Evolutionary conservation across 495 filamentous ascomycete genomes (phyloP).

Genomic region (Alectoria sarmentosa): DNA sequence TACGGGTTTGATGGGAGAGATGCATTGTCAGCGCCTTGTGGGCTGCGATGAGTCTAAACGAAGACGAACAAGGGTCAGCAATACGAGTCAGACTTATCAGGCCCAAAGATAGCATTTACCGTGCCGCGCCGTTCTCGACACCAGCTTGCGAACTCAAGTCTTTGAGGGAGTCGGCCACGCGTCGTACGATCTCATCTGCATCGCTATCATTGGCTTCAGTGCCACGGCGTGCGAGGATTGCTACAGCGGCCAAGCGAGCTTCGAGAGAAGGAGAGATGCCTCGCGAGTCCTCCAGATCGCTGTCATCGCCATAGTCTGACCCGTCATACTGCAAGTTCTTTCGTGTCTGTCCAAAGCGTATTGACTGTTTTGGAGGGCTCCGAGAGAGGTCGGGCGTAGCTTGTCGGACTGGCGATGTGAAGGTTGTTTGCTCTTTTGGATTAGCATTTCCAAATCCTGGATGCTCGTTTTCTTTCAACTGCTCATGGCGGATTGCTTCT

Average conservation of each 20-base stretch:
- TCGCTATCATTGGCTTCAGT: constrained; percentile 64
- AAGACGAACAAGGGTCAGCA: constrained; percentile 11
- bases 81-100: constrained; percentile 25
- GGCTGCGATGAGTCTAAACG: constrained; percentile 69
- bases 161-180: constrained; percentile 64
- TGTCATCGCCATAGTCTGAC: constrained; percentile 57
- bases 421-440: not conserved
- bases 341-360: constrained; percentile 33
- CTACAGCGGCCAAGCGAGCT: constrained; percentile 68
- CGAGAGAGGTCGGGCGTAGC: constrained; percentile 1
- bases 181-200: constrained; percentile 58
- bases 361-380: constrained; percentile 10
- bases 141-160: constrained; percentile 76
- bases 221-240: constrained; percentile 64
- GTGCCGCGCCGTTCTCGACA: constrained; percentile 69
- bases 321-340: constrained; percentile 49
- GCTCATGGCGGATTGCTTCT: not conserved
- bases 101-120: constrained; percentile 43
- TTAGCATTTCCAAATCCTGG: not conserved
- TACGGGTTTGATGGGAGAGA: constrained; percentile 74
- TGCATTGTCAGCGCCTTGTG: constrained; percentile 80
- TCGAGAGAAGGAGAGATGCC: constrained; percentile 69
- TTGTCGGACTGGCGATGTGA: constrained; percentile 1
- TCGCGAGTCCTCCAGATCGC: constrained; percentile 59
- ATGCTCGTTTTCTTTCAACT: constrained; percentile 2